These are phyloP conservation scores for Graphilbum fragrans DNA, from an alignment of 2,329 filamentous ascomycete genomes.

Conservation along the genomic window DNA sequence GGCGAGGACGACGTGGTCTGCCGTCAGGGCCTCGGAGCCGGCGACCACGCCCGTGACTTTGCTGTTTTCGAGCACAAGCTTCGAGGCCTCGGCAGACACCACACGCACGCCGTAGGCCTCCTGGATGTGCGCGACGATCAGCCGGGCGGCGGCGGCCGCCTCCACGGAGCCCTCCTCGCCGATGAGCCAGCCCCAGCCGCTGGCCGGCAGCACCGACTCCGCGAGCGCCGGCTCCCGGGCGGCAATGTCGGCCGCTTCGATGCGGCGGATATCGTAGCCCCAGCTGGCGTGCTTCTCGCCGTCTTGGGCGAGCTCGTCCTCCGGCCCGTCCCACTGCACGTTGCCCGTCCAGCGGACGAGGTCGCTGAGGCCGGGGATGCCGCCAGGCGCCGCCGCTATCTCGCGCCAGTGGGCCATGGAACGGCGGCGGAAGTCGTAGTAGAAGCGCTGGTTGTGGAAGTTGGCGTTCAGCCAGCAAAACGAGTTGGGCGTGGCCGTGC, in stretches of 20 bases:
- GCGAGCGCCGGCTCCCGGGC: conserved; percentile 9
- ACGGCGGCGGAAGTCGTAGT: conserved; percentile 17
- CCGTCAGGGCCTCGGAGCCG: conserved; percentile 6
- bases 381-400: conserved; percentile 7
- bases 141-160: conserved; percentile 14
- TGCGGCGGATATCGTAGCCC: conserved; percentile 15
- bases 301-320: conserved; percentile 14
- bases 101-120: neutral
- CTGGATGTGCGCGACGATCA: conserved; percentile 7
- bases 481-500: conserved; percentile 18
- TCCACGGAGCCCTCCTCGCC: conserved; percentile 18
- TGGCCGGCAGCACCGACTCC: conserved; percentile 6
- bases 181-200: conserved; percentile 11
- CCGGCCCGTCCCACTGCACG: conserved; percentile 11
- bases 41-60: conserved; percentile 9
- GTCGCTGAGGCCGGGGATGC: conserved; percentile 11
- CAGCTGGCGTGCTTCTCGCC: conserved; percentile 12
- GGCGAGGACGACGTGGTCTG: conserved; percentile 18
- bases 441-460: conserved; percentile 13
- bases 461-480: conserved; percentile 21
- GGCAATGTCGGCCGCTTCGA: conserved; percentile 11
- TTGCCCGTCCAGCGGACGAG: conserved; percentile 15
- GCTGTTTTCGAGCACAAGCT: conserved; percentile 1
- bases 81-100: neutral
- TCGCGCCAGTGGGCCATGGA: conserved; percentile 16